Conservation (phyloP, 768 basidiomycete species). For the Lepiota subincarnata region DNA sequence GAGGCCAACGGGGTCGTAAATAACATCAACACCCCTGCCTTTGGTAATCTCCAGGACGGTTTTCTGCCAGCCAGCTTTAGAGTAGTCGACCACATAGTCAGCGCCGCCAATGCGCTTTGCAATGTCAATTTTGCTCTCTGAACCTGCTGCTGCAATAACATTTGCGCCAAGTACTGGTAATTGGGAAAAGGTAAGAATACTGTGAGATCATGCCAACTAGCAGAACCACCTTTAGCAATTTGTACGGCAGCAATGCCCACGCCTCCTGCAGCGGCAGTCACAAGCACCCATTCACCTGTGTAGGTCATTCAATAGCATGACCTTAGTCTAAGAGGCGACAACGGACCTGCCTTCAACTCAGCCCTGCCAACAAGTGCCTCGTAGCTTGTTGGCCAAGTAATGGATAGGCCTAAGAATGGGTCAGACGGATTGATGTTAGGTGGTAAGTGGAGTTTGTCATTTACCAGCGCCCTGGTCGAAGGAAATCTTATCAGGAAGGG, state of each 20-base stretch:
- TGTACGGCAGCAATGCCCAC: constrained; percentile 92
- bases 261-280: constrained; percentile 95
- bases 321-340: neutral
- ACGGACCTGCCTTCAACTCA: constrained; percentile 65
- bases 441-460: constrained; percentile 14
- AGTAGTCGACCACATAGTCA: constrained; percentile 81
- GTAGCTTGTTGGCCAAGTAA: constrained; percentile 95
- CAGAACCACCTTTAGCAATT: constrained; percentile 73
- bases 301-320: neutral
- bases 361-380: constrained; percentile 88
- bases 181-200: neutral
- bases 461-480: constrained; percentile 84
- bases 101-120: constrained; percentile 76
- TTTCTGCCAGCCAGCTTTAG: constrained; percentile 79
- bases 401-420: constrained; percentile 53
- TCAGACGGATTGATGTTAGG: neutral
- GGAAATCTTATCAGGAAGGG: constrained; percentile 70
- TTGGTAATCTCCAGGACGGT: constrained; percentile 79
- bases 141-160: constrained; percentile 92
- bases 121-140: constrained; percentile 73
- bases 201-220: neutral
- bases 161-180: constrained; percentile 76
- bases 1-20: constrained; percentile 84
- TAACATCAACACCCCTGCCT: constrained; percentile 82
- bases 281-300: constrained; percentile 84